phyloP scores from a whole-genome alignment of 2,329 filamentous ascomycete genomes.

The Curvularia eragrostidis region DNA sequence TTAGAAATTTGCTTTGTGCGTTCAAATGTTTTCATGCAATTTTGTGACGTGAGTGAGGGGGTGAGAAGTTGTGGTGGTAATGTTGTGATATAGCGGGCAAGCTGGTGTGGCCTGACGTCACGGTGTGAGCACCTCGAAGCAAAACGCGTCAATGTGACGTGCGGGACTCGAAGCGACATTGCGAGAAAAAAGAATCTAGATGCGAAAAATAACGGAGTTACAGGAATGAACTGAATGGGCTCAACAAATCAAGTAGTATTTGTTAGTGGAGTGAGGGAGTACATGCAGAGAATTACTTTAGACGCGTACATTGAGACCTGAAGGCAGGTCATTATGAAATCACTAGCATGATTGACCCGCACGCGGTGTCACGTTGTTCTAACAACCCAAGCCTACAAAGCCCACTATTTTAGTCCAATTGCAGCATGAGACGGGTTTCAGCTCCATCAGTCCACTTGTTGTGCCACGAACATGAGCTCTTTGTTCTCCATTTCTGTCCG shows the following conservation, averaged over 20 bases:
- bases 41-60: conserved; percentile 8
- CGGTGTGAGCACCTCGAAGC: conserved; percentile 18
- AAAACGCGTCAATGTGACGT: conserved; percentile 33
- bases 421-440: neutral
- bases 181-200: conserved; percentile 6
- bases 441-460: neutral
- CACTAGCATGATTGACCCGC: conserved; percentile 10
- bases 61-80: conserved; percentile 7
- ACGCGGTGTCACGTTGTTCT: conserved; percentile 15
- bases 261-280: neutral
- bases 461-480: neutral
- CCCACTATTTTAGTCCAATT: neutral
- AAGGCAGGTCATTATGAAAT: conserved; percentile 16
- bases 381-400: neutral
- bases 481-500: neutral
- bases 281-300: neutral
- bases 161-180: conserved; percentile 10
- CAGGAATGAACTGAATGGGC: neutral
- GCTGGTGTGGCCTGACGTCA: conserved; percentile 35
- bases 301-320: conserved; percentile 1
- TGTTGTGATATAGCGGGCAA: conserved; percentile 28
- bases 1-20: conserved; percentile 23
- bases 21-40: conserved; percentile 18
- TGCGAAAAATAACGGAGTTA: neutral
- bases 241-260: conserved; percentile 2